Base-by-base conservation (phyloP, 116 monocot genomes). In the Thalassia testudinum region DNA sequence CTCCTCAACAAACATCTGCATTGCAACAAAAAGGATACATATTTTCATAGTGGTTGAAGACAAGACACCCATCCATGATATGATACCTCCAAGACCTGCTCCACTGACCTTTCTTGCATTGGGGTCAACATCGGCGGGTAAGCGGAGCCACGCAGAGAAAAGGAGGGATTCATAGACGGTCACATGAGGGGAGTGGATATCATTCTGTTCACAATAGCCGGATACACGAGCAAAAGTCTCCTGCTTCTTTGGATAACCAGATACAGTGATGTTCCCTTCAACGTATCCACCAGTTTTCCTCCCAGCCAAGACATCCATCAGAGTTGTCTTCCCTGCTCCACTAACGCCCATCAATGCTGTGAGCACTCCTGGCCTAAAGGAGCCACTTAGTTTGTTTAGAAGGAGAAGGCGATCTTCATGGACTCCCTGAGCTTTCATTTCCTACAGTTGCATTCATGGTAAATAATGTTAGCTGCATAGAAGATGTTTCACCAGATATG, bases 301-400 rank as follows among this genome's bases (percentile, higher is more conserved):
- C 19, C 91, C 91, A 23, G 91, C 81, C 13, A 91, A 67, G 8
- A 85, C 85, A 73, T 91, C 91, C 91, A 91, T 81, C 19, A 91
- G 70, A 38, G 91, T 91, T 11, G 91, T 91, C 66, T 91, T 91
- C 29, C 91, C 91, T 10, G 91, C 91, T 43, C 91, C 91, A 62
- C 81, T 91, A 6, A 91, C 85, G 19, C 91, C 91, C 85, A 91
- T 91, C 21, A 91, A 59, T 29, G 91, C 91, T 26, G 85, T 81
- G 20, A 85, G 75, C 26, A 85, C 81, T 42, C 85, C 85, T 26
- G 91, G 91, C 56, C 85, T 78, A 52, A 91, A 91, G 18, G 81
- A 53, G 24, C 91, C 91, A 49, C 54, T 85, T 0, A 91, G 49
- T 18, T 63, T 73, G 45, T 91, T 85, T 45, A 91, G 61, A 18